Base-by-base conservation (phyloP, 345 rosid genomes). In the Trapa bicornis region DNA sequence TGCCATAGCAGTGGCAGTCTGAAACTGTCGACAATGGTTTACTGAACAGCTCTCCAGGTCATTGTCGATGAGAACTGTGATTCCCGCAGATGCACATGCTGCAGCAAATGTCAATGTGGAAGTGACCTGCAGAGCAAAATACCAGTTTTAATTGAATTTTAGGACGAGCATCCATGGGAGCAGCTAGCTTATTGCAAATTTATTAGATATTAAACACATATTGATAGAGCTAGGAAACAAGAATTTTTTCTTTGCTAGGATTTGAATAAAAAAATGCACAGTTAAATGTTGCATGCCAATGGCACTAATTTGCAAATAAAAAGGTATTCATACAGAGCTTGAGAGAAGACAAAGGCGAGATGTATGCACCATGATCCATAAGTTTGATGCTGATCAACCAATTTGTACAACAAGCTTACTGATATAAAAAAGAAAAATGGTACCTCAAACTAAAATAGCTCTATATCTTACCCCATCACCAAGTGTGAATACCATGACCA, bases 61-160 rank as follows among this genome's bases (percentile, higher is more conserved):
- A 54, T 88, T 88, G 84, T 86, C 85, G 7, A 86, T 88, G 42
- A 88, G 95, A 65, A 88, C 91, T 22, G 95, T 88, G 68, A 88
- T 88, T 67, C 91, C 95, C 0, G 95, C 89, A 33, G 95, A 81
- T 17, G 91, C 89, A 73, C 91, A 88, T 50, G 95, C 95, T 43
- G 95, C 95, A 7, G 95, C 89, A 71, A 84, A 88, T n/a, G 75
- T 79, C 54, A 88, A 84, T 10, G 88, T 86, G 65, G 95, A 88
- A 50, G 86, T 83, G 68, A 88, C 79, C 95, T 88, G 86, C 81
- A 79, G 33, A 8, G 13, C 17, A 41, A 53, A 67, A 52, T 47
- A 33, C 15, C 36, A 67, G 56, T 13, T 68, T 58, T 36, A 9
- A 58, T 58, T 58, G 63, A 32, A 58, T 0, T 35, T 5, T 8